Conservation (phyloP, 2,329 filamentous ascomycete genomes). For the Xylaria sp. region DNA sequence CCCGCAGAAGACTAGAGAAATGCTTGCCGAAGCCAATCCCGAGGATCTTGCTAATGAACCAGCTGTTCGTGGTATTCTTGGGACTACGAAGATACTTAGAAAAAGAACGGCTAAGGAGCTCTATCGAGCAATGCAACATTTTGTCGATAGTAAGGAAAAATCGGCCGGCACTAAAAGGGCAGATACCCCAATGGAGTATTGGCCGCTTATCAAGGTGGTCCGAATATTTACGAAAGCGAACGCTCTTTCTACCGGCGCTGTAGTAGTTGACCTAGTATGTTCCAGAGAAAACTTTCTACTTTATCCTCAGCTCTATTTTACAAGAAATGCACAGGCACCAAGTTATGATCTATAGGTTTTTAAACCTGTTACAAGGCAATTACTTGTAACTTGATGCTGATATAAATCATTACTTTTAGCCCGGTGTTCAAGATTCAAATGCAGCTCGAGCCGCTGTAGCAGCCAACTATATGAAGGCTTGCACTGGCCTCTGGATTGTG, state of each 20-base stretch:
- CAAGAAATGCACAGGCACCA: background rate
- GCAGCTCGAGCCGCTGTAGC: conserved; percentile 67
- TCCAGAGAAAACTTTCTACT: background rate
- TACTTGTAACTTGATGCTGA: conserved; percentile 29
- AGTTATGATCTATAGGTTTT: too few species aligned
- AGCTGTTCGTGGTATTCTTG: conserved; percentile 43
- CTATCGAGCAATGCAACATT: conserved; percentile 45
- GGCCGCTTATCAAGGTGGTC: conserved; percentile 62
- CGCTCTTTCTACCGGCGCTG: conserved; percentile 51
- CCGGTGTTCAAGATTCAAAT: conserved; percentile 66
- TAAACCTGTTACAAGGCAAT: too few species aligned
- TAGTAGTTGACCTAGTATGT: conserved; percentile 52
- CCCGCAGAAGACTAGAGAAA: conserved; percentile 46
- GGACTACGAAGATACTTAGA: conserved; percentile 43
- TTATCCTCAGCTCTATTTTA: background rate
- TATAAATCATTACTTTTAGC: conserved; percentile 36
- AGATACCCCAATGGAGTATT: conserved; percentile 42
- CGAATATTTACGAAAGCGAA: conserved; percentile 52
- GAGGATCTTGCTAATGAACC: conserved; percentile 41
- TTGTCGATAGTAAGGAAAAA: conserved; percentile 50
- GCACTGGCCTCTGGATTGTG: conserved; percentile 70
- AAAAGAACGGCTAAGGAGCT: conserved; percentile 40
- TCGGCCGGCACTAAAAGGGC: conserved; percentile 30
- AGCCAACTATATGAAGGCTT: conserved; percentile 66
- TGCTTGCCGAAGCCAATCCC: conserved; percentile 42